phyloP scores from a whole-genome alignment of 2,329 filamentous ascomycete genomes.

The Ophiocordyceps camponoti-saundersi region DNA sequence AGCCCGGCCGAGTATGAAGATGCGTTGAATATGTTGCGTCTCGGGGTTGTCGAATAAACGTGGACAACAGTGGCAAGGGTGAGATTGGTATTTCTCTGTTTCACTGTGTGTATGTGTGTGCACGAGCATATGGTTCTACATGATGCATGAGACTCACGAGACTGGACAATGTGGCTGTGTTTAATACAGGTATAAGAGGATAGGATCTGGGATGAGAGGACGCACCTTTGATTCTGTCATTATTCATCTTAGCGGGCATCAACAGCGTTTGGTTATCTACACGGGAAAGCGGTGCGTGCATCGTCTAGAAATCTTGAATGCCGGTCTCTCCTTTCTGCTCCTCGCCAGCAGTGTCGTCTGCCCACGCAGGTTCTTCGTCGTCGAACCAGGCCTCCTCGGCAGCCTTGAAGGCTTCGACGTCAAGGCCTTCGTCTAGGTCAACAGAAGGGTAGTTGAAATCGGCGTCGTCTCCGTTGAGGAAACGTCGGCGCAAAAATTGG shows the following conservation, averaged over 20 bases:
- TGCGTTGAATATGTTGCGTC: slow-evolving; percentile 41
- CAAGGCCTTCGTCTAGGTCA: slow-evolving; percentile 56
- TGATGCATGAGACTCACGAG: too few relatives aligned
- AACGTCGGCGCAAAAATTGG: slow-evolving; percentile 55
- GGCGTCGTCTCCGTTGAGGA: slow-evolving; percentile 55
- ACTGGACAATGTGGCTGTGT: too few relatives aligned
- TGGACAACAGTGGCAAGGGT: not conserved
- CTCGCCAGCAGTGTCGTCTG: slow-evolving; percentile 18
- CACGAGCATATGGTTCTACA: too few relatives aligned
- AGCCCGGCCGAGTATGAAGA: slow-evolving; percentile 59
- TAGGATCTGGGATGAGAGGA: too few relatives aligned
- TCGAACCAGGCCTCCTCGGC: slow-evolving; percentile 66
- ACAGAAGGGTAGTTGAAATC: slow-evolving; percentile 64
- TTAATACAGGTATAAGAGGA: too few relatives aligned
- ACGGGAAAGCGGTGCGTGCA: too few relatives aligned
- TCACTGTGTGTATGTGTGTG: too few relatives aligned
- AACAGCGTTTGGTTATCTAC: too few relatives aligned
- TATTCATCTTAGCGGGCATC: too few relatives aligned
- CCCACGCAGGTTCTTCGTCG: slow-evolving; percentile 56
- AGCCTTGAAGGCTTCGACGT: slow-evolving; percentile 43
- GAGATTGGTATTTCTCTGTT: too few relatives aligned
- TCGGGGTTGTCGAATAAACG: slow-evolving; percentile 25
- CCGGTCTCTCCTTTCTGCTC: slow-evolving; percentile 44
- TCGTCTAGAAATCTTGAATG: slow-evolving; percentile 48
- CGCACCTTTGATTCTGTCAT: too few relatives aligned